These are phyloP conservation scores for Clavaria fumosa DNA, from an alignment of 768 basidiomycete species.

Conservation along the genomic window DNA sequence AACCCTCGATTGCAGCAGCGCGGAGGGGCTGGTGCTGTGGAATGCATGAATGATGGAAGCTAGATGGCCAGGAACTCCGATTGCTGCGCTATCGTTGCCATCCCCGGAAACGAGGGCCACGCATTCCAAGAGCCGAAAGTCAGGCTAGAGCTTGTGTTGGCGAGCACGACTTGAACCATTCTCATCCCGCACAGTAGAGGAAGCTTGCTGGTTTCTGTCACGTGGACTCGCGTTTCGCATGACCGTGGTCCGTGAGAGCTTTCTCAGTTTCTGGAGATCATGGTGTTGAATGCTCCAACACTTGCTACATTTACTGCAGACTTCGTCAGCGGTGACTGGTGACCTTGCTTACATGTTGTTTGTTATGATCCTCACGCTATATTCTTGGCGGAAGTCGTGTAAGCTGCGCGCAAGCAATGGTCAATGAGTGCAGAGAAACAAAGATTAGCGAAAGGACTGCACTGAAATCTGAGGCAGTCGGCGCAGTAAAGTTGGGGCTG, in stretches of 20 bases:
- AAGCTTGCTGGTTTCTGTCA: no score
- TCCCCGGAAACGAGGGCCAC: conserved; percentile 24
- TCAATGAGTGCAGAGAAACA: background rate
- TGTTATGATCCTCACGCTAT: no score
- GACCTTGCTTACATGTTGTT: no score
- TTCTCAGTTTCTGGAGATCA: no score
- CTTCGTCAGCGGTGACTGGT: no score
- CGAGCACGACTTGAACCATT: conserved; percentile 49
- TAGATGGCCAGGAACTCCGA: conserved; percentile 11
- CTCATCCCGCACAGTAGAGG: conserved; percentile 42
- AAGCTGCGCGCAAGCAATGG: conserved; percentile 21
- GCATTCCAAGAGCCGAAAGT: conserved; percentile 23
- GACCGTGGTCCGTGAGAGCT: no score
- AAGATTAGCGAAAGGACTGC: conserved; percentile 16
- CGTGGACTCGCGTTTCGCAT: no score
- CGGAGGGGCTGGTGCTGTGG: conserved; percentile 16
- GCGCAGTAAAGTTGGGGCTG: conserved; percentile 65
- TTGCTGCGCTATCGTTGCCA: conserved; percentile 21
- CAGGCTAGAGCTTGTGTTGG: conserved; percentile 19
- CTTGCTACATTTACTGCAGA: no score
- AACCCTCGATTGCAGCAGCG: conserved; percentile 15
- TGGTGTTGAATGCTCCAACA: no score
- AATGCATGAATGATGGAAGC: conserved; percentile 6
- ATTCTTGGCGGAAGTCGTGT: conserved; percentile 42
- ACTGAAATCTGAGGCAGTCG: conserved; percentile 55